These are phyloP conservation scores for Talaromyces sp. DNA, from an alignment of 2,329 filamentous ascomycete species.

Conservation along the genomic window DNA sequence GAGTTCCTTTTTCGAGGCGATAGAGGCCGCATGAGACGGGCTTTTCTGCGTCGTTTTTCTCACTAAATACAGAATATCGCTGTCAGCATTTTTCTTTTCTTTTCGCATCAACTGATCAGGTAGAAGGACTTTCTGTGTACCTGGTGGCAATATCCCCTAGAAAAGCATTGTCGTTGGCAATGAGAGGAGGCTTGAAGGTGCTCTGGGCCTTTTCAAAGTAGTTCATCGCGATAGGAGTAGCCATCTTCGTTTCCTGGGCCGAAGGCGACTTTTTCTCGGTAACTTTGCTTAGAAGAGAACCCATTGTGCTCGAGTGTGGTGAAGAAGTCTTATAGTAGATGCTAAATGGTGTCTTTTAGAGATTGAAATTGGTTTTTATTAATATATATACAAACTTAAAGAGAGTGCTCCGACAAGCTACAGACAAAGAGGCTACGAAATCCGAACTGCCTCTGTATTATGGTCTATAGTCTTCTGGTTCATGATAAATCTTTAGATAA, in stretches of 20 bases:
- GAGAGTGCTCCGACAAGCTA: neutral
- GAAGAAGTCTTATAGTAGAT: neutral
- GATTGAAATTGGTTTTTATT: neutral
- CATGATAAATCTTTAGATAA: neutral
- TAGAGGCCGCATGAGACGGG: slow-evolving; percentile 62
- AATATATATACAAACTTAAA: neutral
- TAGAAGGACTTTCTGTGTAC: slow-evolving; percentile 23
- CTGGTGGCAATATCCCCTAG: slow-evolving; percentile 57
- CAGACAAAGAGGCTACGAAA: neutral
- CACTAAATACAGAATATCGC: slow-evolving; percentile 27
- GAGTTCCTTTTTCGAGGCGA: slow-evolving; percentile 61
- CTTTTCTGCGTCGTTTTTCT: slow-evolving; percentile 50
- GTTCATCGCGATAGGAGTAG: slow-evolving; percentile 29
- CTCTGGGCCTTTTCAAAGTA: slow-evolving; percentile 55
- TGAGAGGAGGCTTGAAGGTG: slow-evolving; percentile 57
- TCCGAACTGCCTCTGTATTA: neutral
- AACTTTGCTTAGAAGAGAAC: slow-evolving; percentile 4
- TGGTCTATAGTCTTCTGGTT: too few relatives aligned
- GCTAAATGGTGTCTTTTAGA: neutral
- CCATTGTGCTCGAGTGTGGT: neutral
- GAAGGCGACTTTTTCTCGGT: neutral
- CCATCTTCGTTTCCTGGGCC: slow-evolving; percentile 9
- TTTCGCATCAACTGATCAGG: neutral
- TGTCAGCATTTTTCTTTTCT: neutral
- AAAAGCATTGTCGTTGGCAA: slow-evolving; percentile 63